Evolutionary conservation across 257 asterid genomes (phyloP).

Genomic region (Solanum neorickii): DNA sequence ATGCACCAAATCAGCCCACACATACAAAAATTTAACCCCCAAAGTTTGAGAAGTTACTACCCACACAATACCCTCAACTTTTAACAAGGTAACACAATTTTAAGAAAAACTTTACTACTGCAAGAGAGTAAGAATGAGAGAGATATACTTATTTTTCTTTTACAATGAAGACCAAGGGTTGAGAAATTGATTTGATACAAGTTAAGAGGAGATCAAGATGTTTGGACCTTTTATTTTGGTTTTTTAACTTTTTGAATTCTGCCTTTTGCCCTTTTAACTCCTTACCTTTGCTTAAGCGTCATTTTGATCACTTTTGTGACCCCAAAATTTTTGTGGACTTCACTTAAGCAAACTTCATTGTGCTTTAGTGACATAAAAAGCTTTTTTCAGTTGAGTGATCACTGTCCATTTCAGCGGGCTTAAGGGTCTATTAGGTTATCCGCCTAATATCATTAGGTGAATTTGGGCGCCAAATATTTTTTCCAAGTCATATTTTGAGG

Average conservation of each 20-base stretch:
- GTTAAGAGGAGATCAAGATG: neutral
- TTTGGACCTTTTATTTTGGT: neutral
- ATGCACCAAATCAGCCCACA: neutral
- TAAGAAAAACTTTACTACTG: too few species aligned
- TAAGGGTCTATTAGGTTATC: neutral
- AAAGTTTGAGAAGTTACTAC: too few species aligned
- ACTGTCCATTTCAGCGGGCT: neutral
- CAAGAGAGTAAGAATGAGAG: neutral
- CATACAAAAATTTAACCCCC: neutral
- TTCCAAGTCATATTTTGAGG: neutral
- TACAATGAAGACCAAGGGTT: neutral
- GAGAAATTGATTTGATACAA: neutral
- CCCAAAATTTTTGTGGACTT: neutral
- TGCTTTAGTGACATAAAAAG: neutral
- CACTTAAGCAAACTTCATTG: too few species aligned
- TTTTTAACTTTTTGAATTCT: too few species aligned
- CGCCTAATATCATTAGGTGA: neutral
- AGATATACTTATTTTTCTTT: too few species aligned
- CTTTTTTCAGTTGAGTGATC: too few species aligned
- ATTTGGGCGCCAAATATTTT: neutral
- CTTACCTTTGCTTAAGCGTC: neutral
- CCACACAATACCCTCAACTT: too few species aligned
- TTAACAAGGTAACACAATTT: too few species aligned
- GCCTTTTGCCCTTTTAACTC: neutral
- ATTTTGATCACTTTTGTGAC: neutral